phyloP scores from a whole-genome alignment of 805 yeast species.

The Metahyphopichia silvanorum region DNA sequence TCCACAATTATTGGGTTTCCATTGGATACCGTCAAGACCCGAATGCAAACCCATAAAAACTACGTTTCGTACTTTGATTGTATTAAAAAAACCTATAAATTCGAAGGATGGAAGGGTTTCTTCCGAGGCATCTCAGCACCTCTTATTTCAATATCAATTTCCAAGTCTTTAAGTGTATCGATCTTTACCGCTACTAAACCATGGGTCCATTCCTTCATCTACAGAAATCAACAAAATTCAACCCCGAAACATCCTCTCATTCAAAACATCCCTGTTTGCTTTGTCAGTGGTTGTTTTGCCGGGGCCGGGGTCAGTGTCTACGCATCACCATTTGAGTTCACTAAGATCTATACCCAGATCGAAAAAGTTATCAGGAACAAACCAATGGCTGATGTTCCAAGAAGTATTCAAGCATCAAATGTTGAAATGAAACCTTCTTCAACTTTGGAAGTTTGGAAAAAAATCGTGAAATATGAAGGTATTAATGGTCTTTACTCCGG shows the following conservation, averaged over 20 bases:
- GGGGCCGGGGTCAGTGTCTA: constrained; percentile 62
- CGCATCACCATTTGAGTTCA: constrained; percentile 84
- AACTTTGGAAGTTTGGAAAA: constrained; percentile 42
- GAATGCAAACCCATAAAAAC: constrained; percentile 73
- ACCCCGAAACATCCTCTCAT: constrained; percentile 35
- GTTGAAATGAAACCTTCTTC: constrained; percentile 13
- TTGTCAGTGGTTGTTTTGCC: constrained; percentile 60
- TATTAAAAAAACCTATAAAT: constrained; percentile 46
- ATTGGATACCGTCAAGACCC: constrained; percentile 78
- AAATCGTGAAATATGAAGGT: constrained; percentile 60
- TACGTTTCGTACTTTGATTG: constrained; percentile 59
- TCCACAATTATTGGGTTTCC: constrained; percentile 80
- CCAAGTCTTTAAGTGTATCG: constrained; percentile 64
- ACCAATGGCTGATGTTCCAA: constrained; percentile 11
- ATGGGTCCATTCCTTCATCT: constrained; percentile 13
- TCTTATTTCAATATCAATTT: constrained; percentile 58
- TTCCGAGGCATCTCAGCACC: constrained; percentile 80
- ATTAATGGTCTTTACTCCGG: constrained; percentile 69
- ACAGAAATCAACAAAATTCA: constrained; percentile 1
- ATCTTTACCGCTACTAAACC: constrained; percentile 59
- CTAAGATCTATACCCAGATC: constrained; percentile 78
- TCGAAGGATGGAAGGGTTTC: constrained; percentile 68
- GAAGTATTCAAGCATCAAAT: constrained; percentile 9
- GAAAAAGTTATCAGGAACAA: constrained; percentile 41
- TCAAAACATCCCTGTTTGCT: constrained; percentile 39